Base-by-base conservation (phyloP, 768 basidiomycete genomes). In the Rhizopogon vulgaris region DNA sequence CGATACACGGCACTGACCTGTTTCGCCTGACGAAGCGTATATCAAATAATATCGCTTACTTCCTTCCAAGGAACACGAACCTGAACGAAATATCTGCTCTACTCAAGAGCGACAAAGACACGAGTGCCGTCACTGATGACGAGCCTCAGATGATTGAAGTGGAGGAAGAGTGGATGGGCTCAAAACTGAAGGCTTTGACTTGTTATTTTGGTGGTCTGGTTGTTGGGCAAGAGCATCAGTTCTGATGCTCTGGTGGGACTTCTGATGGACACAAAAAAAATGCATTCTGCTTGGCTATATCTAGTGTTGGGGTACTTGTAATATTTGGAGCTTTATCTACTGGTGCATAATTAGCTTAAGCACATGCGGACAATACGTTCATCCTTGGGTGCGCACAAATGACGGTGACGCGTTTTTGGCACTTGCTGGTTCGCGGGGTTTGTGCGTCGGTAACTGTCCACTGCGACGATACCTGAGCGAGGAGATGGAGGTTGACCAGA, bases 101-200 rank as follows among this genome's bases (percentile, higher is more conserved):
- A 2, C 25, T 15, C 18, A 30, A 30, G 3, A 30, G 28, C 28
- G 25, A 40, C 38, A 49, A 55, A 14, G 48, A 42, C 15, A n/a
- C 25, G 2, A 12, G 17, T 39, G 25, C 34, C 41, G 12, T 55
- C n/a, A 54, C 37, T 41, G 52, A 52, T 41, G 52, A 52, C 14
- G 41, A 51, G 17, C 45, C 42, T 37, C 90, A 93, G 67, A 74
- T 67, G 66, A 78, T 95, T 8, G 95, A 97, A 68, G 78, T 97
- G 6, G 93, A 98, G 64, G 95, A 98, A 68, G 91, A 91, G 65
- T 96, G 93, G 93, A 95, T 91, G 85, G 87, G 92, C 2, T 75
- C 75, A 9, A 95, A 95, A 72, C 69, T 97, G 41, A 98, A 97
- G 63, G 95, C 94, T 0, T 69, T 98, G 49, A 96, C 92, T 1